These are phyloP conservation scores for Stagonosporopsis rhizophila DNA, from an alignment of 2,329 filamentous ascomycete species.

Conservation along the genomic window DNA sequence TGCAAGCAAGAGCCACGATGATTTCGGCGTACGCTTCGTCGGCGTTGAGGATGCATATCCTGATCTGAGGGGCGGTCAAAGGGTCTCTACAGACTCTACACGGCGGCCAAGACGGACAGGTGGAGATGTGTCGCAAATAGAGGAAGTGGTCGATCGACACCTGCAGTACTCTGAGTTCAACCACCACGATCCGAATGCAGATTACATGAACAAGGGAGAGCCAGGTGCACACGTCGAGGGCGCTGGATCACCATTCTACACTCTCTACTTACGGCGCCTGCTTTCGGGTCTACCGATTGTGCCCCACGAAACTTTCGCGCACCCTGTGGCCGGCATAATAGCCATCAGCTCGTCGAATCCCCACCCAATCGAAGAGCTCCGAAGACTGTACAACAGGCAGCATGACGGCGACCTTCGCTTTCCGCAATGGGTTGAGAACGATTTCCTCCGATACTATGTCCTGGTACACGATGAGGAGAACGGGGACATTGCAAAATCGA, in stretches of 20 bases:
- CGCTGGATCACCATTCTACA: conserved; percentile 77
- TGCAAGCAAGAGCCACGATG: conserved; percentile 80
- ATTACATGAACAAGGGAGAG: conserved; percentile 52
- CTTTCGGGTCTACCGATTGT: conserved; percentile 79
- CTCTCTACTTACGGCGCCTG: conserved; percentile 81
- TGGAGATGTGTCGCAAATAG: conserved; percentile 71
- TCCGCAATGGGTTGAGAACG: conserved; percentile 86
- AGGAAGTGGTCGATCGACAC: conserved; percentile 81
- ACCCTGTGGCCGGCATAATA: conserved; percentile 93
- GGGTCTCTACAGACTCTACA: conserved; percentile 34
- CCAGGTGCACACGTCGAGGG: conserved; percentile 25
- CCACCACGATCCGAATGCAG: conserved; percentile 43
- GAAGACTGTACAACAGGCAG: conserved; percentile 84
- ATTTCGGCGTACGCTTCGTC: conserved; percentile 88
- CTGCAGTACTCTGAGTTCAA: conserved; percentile 74
- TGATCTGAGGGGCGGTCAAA: conserved; percentile 44
- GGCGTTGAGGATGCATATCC: conserved; percentile 66
- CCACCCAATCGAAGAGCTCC: conserved; percentile 83
- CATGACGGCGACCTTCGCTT: conserved; percentile 75
- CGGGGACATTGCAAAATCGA: conserved; percentile 90
- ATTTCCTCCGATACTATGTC: conserved; percentile 95
- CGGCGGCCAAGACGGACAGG: conserved; percentile 52
- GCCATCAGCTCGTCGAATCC: conserved; percentile 90
- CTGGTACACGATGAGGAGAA: conserved; percentile 95
- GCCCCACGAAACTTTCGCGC: conserved; percentile 90